Conservation (phyloP, 106 monocot species). For the Dioscorea dumetorum region DNA sequence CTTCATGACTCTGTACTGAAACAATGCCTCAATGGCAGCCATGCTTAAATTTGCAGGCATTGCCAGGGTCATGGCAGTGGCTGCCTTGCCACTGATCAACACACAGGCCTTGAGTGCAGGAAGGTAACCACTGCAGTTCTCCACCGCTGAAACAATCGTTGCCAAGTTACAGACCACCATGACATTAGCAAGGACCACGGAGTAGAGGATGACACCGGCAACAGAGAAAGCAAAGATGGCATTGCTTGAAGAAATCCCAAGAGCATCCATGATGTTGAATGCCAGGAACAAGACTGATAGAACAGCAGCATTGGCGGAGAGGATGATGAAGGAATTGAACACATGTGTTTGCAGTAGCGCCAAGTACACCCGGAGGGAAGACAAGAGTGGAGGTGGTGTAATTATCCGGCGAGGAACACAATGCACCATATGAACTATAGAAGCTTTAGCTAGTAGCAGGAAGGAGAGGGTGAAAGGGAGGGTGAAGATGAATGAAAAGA, state of each 20-base stretch:
- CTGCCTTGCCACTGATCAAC: constrained; percentile 36
- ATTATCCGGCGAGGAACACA: background rate
- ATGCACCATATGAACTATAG: constrained; percentile 23
- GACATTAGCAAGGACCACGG: constrained; percentile 36
- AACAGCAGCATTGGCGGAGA: constrained; percentile 53
- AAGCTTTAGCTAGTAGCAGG: constrained; percentile 58
- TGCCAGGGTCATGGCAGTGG: constrained; percentile 51
- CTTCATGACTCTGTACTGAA: constrained; percentile 55
- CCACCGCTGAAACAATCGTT: constrained; percentile 42
- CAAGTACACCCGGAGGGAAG: constrained; percentile 31
- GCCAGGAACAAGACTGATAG: constrained; percentile 50
- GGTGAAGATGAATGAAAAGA: constrained; percentile 34
- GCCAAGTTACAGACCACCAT: constrained; percentile 63
- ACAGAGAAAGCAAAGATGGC: constrained; percentile 22
- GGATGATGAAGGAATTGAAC: constrained; percentile 37
- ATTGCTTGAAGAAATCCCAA: constrained; percentile 22
- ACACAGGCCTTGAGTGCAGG: constrained; percentile 49
- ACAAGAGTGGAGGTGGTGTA: constrained; percentile 6
- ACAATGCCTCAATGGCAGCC: constrained; percentile 62
- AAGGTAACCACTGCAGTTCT: constrained; percentile 34
- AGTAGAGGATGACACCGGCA: constrained; percentile 49
- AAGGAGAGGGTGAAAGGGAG: constrained; percentile 71
- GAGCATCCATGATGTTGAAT: constrained; percentile 37
- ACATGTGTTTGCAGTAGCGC: constrained; percentile 50
- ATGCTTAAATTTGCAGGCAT: constrained; percentile 48